Percentiles rank a stretch among this genome's conserved stretches.
Conservation (phyloP, 768 basidiomycete genomes). For the Clavaria fumosa region DNA sequence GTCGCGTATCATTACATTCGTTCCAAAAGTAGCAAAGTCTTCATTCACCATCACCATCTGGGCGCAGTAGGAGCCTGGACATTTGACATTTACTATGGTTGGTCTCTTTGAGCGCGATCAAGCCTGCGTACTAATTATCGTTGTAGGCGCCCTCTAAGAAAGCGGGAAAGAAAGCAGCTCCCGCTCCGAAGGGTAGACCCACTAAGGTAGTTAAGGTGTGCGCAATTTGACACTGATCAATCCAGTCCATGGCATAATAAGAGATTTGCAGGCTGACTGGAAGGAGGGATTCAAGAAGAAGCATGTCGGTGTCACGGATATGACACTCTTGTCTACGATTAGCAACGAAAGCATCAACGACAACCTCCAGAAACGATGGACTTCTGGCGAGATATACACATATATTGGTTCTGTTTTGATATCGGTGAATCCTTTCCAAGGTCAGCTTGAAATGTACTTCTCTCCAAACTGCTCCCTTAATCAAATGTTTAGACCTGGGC, state of each 20-base stretch:
- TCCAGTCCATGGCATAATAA: no score
- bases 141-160: slow-evolving; percentile 78
- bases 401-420: slow-evolving; percentile 98
- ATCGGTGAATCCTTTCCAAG: slow-evolving; percentile 98
- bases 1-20: no score
- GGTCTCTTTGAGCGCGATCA: background rate
- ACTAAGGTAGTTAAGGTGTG: slow-evolving; percentile 69
- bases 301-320: slow-evolving; percentile 93
- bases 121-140: slow-evolving; percentile 3
- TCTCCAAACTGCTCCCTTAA: background rate
- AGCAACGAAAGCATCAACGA: slow-evolving; percentile 97
- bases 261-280: slow-evolving; percentile 88
- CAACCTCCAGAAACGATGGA: slow-evolving; percentile 94
- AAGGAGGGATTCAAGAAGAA: slow-evolving; percentile 99
- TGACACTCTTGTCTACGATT: slow-evolving; percentile 94
- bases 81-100: background rate
- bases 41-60: background rate
- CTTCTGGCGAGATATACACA: slow-evolving; percentile 91
- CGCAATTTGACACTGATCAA: no score
- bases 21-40: no score
- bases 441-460: slow-evolving; percentile 21
- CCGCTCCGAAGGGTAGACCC: slow-evolving; percentile 42
- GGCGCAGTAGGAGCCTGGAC: background rate
- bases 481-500: slow-evolving; percentile 57
- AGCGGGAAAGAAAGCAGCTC: slow-evolving; percentile 68